Base-by-base conservation (phyloP, 2,329 filamentous ascomycete species). In the Aureobasidium sp. region DNA sequence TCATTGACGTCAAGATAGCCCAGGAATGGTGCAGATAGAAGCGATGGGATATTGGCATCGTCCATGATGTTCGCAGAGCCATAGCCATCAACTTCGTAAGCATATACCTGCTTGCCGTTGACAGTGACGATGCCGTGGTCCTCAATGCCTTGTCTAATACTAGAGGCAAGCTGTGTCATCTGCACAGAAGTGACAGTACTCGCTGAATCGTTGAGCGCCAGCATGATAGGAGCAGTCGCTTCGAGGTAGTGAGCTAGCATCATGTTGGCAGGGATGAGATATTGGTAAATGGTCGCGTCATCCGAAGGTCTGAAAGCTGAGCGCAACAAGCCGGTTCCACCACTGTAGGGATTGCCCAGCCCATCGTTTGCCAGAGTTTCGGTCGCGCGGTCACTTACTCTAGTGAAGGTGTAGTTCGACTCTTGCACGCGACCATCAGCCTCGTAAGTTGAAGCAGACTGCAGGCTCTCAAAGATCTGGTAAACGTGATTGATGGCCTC, bases 201-300 rank as follows among this genome's bases (percentile, higher is more conserved):
- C 68, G 67, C 80, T 14, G 55, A 39, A 21, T 30, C 29, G 72
- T 76, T 72, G 39, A 85, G 72, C 54, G 75, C 73, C 37, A 72
- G 74, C 77, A 84, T 82, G 67, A 86, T 84, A 6, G 76, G 70
- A 16, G 78, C 76, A 0, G 81, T 75, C 0, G 78, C 76, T 11
- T 76, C 75, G 3, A 91, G 79, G 67, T 85, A 88, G 27, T 81
- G 76, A 36, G 85, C 79, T 66, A 91, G 86, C 87, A 90, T 89
- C 87, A 91, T 91, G 60, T 81, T 82, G 59, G 76, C 71, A 0
- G 78, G 78, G 27, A 81, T 77, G 68, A 78, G 77, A 54, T 78
- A 70, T 65, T 81, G 78, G 64, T 73, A 81, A 53, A 80, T 79
- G 7, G 78, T 80, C 0, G 76, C 67, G 66, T 81, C 79, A 65